phyloP scores from a whole-genome alignment of 106 monocot genomes.

The Alisma plantagoaquatica region DNA sequence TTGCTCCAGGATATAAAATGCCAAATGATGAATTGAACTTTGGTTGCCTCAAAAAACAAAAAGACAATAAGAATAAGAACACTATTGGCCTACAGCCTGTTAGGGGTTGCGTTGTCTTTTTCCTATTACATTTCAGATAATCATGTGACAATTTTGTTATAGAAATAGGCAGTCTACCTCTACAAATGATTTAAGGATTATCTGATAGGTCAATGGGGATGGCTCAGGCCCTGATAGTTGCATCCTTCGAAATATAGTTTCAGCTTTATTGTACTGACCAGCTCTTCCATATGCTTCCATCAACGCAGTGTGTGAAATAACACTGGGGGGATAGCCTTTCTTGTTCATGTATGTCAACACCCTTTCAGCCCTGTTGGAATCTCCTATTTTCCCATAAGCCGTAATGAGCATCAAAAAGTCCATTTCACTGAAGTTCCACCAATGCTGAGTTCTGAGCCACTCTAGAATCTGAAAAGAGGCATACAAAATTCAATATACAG shows the following conservation, averaged over 20 bases:
- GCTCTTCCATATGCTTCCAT: slow-evolving; percentile 95
- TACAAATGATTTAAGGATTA: slow-evolving; percentile 80
- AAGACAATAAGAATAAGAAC: no score
- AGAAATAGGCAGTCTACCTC: no score
- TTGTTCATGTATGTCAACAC: slow-evolving; percentile 75
- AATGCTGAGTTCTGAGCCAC: slow-evolving; percentile 89
- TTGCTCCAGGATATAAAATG: no score
- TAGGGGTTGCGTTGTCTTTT: no score
- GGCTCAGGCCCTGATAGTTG: slow-evolving; percentile 82
- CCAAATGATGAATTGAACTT: no score
- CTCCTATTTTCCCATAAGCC: slow-evolving; percentile 73
- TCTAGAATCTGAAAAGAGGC: slow-evolving; percentile 81
- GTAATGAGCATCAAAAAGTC: slow-evolving; percentile 90
- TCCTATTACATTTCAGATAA: no score
- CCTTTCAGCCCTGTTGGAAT: slow-evolving; percentile 74
- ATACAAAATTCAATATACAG: no score
- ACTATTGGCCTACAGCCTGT: no score
- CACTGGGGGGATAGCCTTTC: slow-evolving; percentile 71
- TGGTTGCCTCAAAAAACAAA: no score
- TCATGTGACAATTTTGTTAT: no score
- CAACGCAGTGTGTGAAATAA: slow-evolving; percentile 85
- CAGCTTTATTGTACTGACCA: slow-evolving; percentile 61
- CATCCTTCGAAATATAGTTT: slow-evolving; percentile 81
- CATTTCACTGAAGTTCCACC: slow-evolving; percentile 94
- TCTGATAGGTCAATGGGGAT: slow-evolving; percentile 86